Percentiles rank a stretch among this genome's conserved stretches.
These are phyloP conservation scores for Pestalotiopsis sp. DNA, from an alignment of 2,329 filamentous ascomycete genomes.

Conservation along the genomic window DNA sequence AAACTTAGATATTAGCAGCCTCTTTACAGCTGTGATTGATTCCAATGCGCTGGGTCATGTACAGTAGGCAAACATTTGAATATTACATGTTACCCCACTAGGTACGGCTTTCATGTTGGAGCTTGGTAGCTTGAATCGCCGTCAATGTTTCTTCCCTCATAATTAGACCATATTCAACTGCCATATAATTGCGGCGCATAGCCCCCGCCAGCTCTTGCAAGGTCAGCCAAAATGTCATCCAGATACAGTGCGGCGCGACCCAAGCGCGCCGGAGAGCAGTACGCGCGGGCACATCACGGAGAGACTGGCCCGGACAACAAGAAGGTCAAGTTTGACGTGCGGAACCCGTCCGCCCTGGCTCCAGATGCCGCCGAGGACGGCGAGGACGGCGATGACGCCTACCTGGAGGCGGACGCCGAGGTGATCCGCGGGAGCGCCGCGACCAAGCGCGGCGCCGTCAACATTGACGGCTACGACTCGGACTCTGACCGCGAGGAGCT, in stretches of 20 bases:
- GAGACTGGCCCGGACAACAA: slow-evolving; percentile 60
- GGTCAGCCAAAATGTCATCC: slow-evolving; percentile 50
- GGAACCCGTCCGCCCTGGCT: slow-evolving; percentile 90
- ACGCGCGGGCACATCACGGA: slow-evolving; percentile 72
- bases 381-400: slow-evolving; percentile 55
- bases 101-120: neutral
- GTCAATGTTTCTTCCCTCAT: neutral
- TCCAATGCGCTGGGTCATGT: neutral
- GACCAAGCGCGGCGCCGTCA: slow-evolving; percentile 91
- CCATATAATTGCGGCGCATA: neutral
- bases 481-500: slow-evolving; percentile 82
- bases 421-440: slow-evolving; percentile 80
- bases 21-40: neutral
- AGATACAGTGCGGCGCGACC: slow-evolving; percentile 71
- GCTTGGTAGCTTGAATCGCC: neutral
- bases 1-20: neutral
- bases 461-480: slow-evolving; percentile 94
- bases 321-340: slow-evolving; percentile 89
- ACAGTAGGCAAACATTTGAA: too few relatives aligned
- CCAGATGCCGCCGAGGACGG: slow-evolving; percentile 69
- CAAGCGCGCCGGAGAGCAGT: slow-evolving; percentile 82
- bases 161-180: neutral
- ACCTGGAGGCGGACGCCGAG: slow-evolving; percentile 89
- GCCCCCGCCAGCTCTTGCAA: neutral
- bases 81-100: neutral